Percentiles rank a stretch among this genome's conserved stretches.
Evolutionary conservation across 345 rosid species (phyloP).

Genomic region (Odontarrhena argentea): DNA sequence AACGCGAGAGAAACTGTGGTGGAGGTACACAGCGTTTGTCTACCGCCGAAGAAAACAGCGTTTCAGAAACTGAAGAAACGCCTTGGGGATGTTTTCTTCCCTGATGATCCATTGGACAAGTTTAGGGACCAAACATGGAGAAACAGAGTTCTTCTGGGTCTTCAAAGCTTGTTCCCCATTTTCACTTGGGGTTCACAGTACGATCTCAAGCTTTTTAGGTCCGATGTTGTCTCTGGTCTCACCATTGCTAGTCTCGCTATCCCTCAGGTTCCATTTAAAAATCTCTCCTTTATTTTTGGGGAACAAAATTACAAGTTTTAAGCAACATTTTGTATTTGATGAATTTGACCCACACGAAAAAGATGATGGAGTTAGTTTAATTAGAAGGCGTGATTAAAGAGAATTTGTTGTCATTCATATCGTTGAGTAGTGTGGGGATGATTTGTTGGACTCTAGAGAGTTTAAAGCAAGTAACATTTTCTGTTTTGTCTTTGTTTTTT

Average conservation of each 20-base stretch:
- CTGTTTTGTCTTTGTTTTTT: constrained; percentile 22
- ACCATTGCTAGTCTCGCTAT: constrained; percentile 99
- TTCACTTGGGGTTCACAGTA: constrained; percentile 81
- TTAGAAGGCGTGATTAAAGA: constrained; percentile 23
- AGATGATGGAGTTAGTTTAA: not conserved
- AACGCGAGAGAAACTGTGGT: constrained; percentile 33
- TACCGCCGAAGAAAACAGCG: constrained; percentile 69
- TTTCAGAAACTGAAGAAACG: constrained; percentile 65
- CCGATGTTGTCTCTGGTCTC: constrained; percentile 91
- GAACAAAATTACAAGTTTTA: constrained; percentile 1
- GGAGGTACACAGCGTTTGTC: constrained; percentile 70
- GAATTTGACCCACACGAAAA: not conserved
- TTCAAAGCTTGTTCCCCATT: constrained; percentile 79
- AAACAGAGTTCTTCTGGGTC: constrained; percentile 55
- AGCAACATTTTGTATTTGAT: not conserved
- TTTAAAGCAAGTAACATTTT: constrained; percentile 19
- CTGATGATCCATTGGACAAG: constrained; percentile 85
- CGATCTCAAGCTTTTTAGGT: constrained; percentile 60
- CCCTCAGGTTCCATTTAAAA: constrained; percentile 71
- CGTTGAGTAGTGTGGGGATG: constrained; percentile 24
- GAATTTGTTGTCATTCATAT: constrained; percentile 20
- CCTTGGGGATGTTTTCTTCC: constrained; percentile 77
- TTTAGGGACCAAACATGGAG: constrained; percentile 77
- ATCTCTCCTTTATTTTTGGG: not conserved
- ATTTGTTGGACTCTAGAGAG: constrained; percentile 26